These are phyloP conservation scores for Botrytis sinoallii DNA, from an alignment of 2,329 filamentous ascomycete genomes.

Conservation along the genomic window DNA sequence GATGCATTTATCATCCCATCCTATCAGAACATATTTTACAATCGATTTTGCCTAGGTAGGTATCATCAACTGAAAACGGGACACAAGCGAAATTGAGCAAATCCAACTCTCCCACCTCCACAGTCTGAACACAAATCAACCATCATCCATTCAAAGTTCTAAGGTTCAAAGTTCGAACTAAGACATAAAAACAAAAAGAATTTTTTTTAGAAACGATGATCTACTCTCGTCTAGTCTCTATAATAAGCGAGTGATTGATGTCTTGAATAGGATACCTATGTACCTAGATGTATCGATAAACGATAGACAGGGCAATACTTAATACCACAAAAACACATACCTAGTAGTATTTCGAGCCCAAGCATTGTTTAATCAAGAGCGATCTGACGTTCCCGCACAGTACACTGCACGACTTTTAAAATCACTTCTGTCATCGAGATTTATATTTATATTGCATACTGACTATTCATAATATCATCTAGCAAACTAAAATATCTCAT, in stretches of 20 bases:
- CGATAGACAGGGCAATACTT: neutral
- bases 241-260: neutral
- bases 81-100: no score
- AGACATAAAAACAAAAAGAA: no score
- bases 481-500: constrained; percentile 12
- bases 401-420: neutral
- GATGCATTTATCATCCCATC: no score
- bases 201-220: no score
- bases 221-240: neutral
- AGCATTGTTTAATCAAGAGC: neutral
- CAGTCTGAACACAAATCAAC: no score
- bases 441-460: constrained; percentile 6
- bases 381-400: neutral
- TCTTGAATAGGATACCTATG: neutral
- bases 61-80: no score
- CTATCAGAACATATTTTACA: no score
- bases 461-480: constrained; percentile 14
- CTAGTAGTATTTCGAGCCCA: neutral
- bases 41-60: no score
- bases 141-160: no score
- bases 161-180: neutral
- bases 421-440: neutral
- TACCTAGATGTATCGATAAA: neutral
- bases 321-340: neutral
- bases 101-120: no score